Evolutionary conservation across 495 filamentous ascomycete genomes (phyloP).

Genomic region (Lasiosphaeris hirsuta): DNA sequence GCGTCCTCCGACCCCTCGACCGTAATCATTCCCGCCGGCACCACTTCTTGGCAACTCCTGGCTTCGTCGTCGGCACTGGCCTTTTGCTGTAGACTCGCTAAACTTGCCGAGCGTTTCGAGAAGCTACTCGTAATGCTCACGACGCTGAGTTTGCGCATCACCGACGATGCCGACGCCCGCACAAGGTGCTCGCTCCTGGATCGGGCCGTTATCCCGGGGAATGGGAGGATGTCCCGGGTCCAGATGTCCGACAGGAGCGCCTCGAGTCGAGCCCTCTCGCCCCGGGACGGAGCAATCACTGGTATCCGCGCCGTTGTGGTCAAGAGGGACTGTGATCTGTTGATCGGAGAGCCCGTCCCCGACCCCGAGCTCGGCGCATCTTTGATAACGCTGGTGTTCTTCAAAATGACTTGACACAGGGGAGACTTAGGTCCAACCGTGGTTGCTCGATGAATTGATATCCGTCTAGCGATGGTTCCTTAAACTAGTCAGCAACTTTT

Average conservation of each 20-base stretch:
- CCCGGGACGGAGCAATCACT: slow-evolving; percentile 64
- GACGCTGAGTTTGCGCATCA: slow-evolving; percentile 81
- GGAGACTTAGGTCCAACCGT: slow-evolving; percentile 61
- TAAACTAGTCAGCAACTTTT: slow-evolving; percentile 11
- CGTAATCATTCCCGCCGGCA: neutral
- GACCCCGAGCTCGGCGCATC: slow-evolving; percentile 35
- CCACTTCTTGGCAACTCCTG: neutral
- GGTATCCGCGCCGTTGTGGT: slow-evolving; percentile 58
- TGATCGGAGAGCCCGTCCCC: slow-evolving; percentile 49
- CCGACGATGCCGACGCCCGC: slow-evolving; percentile 65
- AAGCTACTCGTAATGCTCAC: slow-evolving; percentile 65
- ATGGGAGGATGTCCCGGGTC: slow-evolving; percentile 78
- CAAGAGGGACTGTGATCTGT: slow-evolving; percentile 68
- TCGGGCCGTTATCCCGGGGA: slow-evolving; percentile 72
- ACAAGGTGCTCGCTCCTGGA: slow-evolving; percentile 63
- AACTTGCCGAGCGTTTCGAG: slow-evolving; percentile 52
- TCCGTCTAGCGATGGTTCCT: slow-evolving; percentile 68
- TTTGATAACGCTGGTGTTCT: slow-evolving; percentile 75
- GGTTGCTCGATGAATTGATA: slow-evolving; percentile 76
- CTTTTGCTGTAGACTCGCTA: slow-evolving; percentile 26
- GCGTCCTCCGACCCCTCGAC: slow-evolving; percentile 8
- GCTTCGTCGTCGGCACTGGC: slow-evolving; percentile 13
- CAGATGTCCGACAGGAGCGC: slow-evolving; percentile 72
- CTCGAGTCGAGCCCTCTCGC: slow-evolving; percentile 77
- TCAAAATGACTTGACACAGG: slow-evolving; percentile 76